Conservation (phyloP, 1,139 yeast genomes). For the Spathaspora sp. region DNA sequence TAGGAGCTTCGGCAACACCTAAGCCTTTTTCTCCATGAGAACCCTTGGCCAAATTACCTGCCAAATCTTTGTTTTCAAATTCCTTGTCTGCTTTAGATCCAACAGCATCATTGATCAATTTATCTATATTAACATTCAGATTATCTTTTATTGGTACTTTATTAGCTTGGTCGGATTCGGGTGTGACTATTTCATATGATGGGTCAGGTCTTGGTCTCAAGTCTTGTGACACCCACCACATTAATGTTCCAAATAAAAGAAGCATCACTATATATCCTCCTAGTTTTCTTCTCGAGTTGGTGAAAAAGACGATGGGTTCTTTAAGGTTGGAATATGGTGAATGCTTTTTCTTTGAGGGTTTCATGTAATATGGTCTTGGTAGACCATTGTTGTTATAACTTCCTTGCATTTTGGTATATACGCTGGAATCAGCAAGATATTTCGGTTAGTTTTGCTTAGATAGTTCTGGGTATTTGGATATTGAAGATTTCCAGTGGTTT, state of each 20-base stretch:
- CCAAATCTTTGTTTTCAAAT: slow-evolving; percentile 29
- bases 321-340: slow-evolving; percentile 36
- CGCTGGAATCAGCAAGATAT: background rate
- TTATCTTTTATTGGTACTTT: slow-evolving; percentile 5
- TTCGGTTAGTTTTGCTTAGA: background rate
- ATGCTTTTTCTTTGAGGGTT: slow-evolving; percentile 32
- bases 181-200: slow-evolving; percentile 29
- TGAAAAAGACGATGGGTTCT: slow-evolving; percentile 33
- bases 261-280: slow-evolving; percentile 41
- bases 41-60: slow-evolving; percentile 41
- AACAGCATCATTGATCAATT: slow-evolving; percentile 13
- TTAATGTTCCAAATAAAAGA: slow-evolving; percentile 34
- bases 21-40: slow-evolving; percentile 45
- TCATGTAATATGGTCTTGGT: slow-evolving; percentile 52
- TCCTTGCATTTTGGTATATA: slow-evolving; percentile 39
- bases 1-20: slow-evolving; percentile 50
- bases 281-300: slow-evolving; percentile 36
- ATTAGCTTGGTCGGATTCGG: slow-evolving; percentile 6
- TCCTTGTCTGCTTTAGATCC: slow-evolving; percentile 14
- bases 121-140: slow-evolving; percentile 13
- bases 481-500: background rate
- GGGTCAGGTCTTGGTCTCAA: slow-evolving; percentile 30
- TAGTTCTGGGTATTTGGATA: background rate
- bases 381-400: slow-evolving; percentile 43
- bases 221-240: slow-evolving; percentile 40